A percentile compares a stretch with the other conserved stretches of the same genome.
These are phyloP conservation scores for Diplodia intermedia DNA, from an alignment of 2,329 filamentous ascomycete species.

Conservation along the genomic window DNA sequence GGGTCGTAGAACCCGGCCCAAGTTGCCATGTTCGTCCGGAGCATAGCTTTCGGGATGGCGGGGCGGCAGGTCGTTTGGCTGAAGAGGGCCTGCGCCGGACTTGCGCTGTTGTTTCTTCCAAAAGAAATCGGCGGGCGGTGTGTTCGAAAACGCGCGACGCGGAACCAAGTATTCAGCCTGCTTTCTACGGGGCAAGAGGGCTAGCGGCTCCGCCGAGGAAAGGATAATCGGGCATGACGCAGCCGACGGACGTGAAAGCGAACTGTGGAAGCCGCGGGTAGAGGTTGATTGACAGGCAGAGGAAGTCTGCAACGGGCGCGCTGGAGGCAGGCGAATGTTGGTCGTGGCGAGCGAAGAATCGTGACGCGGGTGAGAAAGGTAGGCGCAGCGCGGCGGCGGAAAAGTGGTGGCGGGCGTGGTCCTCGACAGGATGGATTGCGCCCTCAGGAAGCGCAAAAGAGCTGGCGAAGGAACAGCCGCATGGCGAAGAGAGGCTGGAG, in stretches of 20 bases:
- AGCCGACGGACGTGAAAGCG: neutral
- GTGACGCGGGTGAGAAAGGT: slow-evolving; percentile 1
- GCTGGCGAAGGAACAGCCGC: slow-evolving; percentile 46
- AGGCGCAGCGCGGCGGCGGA: slow-evolving; percentile 10
- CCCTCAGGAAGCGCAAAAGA: slow-evolving; percentile 48
- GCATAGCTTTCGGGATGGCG: slow-evolving; percentile 19
- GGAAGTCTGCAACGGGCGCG: neutral
- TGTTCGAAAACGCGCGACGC: slow-evolving; percentile 37
- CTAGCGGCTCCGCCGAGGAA: neutral
- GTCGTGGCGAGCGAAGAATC: slow-evolving; percentile 1
- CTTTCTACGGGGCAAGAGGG: neutral
- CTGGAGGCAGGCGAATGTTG: neutral
- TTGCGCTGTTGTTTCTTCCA: slow-evolving; percentile 45
- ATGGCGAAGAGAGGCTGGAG: slow-evolving; percentile 43
- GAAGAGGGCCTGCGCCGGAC: slow-evolving; percentile 51
- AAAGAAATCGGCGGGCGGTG: slow-evolving; percentile 31
- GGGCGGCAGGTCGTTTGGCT: slow-evolving; percentile 25
- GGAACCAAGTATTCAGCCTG: no score
- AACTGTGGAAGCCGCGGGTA: neutral
- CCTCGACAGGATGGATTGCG: slow-evolving; percentile 38
- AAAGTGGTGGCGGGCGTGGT: neutral
- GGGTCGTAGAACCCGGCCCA: slow-evolving; percentile 77
- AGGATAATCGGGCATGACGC: neutral
- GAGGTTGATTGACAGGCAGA: neutral
- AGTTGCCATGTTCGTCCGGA: slow-evolving; percentile 63